A percentile compares a stretch with the other conserved stretches of the same genome.
These are phyloP conservation scores for Fraxinus nigra DNA, from an alignment of 305 asterid genomes.

Conservation along the genomic window DNA sequence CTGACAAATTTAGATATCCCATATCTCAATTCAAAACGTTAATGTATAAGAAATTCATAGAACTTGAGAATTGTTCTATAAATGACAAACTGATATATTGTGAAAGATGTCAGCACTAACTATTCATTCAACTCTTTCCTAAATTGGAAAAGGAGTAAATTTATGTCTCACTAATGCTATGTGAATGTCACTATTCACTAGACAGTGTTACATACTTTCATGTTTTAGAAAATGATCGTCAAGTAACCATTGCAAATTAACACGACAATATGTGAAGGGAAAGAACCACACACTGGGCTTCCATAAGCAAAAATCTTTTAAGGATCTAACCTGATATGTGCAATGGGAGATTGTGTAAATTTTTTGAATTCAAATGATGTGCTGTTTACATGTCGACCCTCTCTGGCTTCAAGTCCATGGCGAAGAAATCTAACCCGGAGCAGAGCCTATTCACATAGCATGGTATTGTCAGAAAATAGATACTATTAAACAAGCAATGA, in stretches of 20 bases:
- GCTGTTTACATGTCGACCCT: slow-evolving; percentile 26
- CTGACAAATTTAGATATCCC: not conserved
- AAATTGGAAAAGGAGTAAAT: not conserved
- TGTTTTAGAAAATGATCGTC: not conserved
- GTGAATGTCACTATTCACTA: not conserved
- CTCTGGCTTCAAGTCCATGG: slow-evolving; percentile 50
- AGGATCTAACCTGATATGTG: slow-evolving; percentile 43
- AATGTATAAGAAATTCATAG: not conserved
- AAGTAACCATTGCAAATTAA: not conserved
- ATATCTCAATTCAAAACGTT: not conserved
- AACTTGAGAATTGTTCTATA: not conserved
- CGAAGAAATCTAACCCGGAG: slow-evolving; percentile 62
- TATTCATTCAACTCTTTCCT: not conserved
- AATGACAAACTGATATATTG: not conserved
- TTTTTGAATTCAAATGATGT: slow-evolving; percentile 31
- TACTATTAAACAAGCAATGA: not conserved
- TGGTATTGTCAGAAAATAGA: not conserved
- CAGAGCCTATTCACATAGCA: slow-evolving; percentile 47
- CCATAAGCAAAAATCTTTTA: not conserved
- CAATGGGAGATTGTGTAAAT: slow-evolving; percentile 28
- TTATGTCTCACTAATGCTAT: not conserved
- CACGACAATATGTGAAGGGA: not conserved
- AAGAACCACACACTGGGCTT: not conserved
- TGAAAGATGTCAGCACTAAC: not conserved
- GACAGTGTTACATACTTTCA: not conserved